A percentile compares a stretch with the other conserved stretches of the same genome.
These are phyloP conservation scores for Aureobasidium sp. DNA, from an alignment of 2,329 filamentous ascomycete genomes.

Conservation along the genomic window DNA sequence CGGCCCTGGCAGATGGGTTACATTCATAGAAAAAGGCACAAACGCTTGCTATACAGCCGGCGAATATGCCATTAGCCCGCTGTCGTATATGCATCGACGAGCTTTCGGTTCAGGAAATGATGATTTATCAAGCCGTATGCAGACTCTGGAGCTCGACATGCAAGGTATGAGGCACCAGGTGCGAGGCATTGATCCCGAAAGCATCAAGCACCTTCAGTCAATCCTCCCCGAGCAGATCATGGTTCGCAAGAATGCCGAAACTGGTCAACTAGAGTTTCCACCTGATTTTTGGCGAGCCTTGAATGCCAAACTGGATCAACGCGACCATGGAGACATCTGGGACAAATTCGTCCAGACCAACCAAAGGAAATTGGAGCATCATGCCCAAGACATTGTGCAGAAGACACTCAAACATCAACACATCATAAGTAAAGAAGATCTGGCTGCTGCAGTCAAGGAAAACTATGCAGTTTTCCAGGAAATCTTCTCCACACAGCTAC, in stretches of 20 bases:
- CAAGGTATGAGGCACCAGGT: slow-evolving; percentile 7
- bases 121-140: not conserved
- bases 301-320: slow-evolving; percentile 45
- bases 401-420: slow-evolving; percentile 15
- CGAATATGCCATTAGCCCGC: slow-evolving; percentile 3
- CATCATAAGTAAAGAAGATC: slow-evolving; percentile 20
- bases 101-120: not conserved
- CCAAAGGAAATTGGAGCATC: slow-evolving; percentile 34
- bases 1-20: not conserved
- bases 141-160: slow-evolving; percentile 5
- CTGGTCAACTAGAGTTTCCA: slow-evolving; percentile 50
- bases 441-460: slow-evolving; percentile 18
- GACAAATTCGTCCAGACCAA: slow-evolving; percentile 29
- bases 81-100: not conserved
- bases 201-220: slow-evolving; percentile 34
- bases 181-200: slow-evolving; percentile 3
- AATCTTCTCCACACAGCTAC: slow-evolving; percentile 14
- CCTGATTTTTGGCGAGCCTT: slow-evolving; percentile 62
- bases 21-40: not conserved
- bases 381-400: slow-evolving; percentile 19
- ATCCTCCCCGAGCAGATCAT: slow-evolving; percentile 53
- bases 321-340: slow-evolving; percentile 32
- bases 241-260: slow-evolving; percentile 42
- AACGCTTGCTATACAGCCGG: slow-evolving; percentile 4
- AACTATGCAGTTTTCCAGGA: slow-evolving; percentile 18